These are phyloP conservation scores for Wickerhamomyces sp. DNA, from an alignment of 1,139 yeast genomes.

Conservation along the genomic window DNA sequence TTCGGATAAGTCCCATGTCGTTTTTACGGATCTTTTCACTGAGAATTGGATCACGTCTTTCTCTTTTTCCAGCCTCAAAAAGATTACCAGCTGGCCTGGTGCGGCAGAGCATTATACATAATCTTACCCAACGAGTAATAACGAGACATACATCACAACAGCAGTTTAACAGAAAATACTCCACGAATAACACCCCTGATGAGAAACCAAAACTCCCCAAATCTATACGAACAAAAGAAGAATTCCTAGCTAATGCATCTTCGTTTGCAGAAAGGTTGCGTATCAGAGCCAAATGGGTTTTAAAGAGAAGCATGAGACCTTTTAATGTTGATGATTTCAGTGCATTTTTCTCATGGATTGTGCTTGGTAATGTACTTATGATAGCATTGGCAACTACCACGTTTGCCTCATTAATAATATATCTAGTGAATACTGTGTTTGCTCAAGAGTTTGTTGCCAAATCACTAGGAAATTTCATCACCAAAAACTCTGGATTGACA, in stretches of 20 bases:
- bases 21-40: neutral
- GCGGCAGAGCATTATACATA: neutral
- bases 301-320: slow-evolving; percentile 62
- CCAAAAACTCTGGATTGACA: slow-evolving; percentile 78
- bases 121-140: neutral
- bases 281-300: slow-evolving; percentile 65
- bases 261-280: slow-evolving; percentile 35
- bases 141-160: neutral
- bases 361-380: slow-evolving; percentile 79
- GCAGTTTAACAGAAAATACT: neutral
- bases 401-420: slow-evolving; percentile 73
- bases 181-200: neutral
- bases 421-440: slow-evolving; percentile 77
- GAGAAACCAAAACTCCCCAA: neutral
- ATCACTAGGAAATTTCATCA: slow-evolving; percentile 73
- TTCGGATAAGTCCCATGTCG: too few species aligned
- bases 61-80: neutral
- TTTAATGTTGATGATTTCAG: slow-evolving; percentile 85
- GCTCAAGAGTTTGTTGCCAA: slow-evolving; percentile 89
- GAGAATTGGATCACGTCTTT: neutral
- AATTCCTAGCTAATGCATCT: slow-evolving; percentile 15
- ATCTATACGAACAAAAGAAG: slow-evolving; percentile 11
- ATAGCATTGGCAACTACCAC: slow-evolving; percentile 87
- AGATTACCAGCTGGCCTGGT: neutral
- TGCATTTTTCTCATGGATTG: slow-evolving; percentile 87